Conservation (phyloP, 2,329 filamentous ascomycete species). For the Fusarium citri region DNA sequence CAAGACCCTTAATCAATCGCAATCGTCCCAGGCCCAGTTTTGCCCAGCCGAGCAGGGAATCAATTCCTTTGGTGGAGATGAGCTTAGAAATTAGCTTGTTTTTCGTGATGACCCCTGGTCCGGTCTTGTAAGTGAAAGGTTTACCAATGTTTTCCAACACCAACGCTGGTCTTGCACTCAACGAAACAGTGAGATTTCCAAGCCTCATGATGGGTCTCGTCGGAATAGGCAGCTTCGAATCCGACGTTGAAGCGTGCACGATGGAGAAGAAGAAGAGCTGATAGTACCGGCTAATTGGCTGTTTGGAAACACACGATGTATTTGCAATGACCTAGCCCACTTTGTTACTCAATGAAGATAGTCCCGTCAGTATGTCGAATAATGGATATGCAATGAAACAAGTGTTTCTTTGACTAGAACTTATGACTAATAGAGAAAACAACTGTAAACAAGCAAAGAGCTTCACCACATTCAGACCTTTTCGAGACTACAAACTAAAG, state of each 20-base stretch:
- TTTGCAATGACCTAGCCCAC: not conserved
- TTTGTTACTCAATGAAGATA: not conserved
- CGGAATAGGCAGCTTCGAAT: not conserved
- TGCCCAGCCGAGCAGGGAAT: not conserved
- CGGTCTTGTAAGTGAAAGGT: not conserved
- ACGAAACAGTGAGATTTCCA: constrained; percentile 21
- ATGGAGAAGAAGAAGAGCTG: not conserved
- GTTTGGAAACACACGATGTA: not conserved
- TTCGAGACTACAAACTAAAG: not conserved
- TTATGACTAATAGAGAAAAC: not conserved
- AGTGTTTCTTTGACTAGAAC: not conserved
- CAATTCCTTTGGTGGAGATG: not conserved
- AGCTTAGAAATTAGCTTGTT: not conserved
- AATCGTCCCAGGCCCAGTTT: constrained; percentile 1
- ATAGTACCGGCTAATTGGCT: not conserved
- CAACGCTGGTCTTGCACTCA: not conserved
- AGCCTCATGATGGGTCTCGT: constrained; percentile 8
- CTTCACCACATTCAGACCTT: not conserved
- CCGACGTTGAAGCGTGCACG: not conserved
- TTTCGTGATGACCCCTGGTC: not conserved
- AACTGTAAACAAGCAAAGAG: not conserved
- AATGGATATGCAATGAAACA: constrained; percentile 22
- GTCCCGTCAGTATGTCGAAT: not conserved
- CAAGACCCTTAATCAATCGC: not conserved
- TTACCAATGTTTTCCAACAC: constrained; percentile 10